Base-by-base conservation (phyloP, 2,329 filamentous ascomycete genomes). In the Ophiostoma australiae region DNA sequence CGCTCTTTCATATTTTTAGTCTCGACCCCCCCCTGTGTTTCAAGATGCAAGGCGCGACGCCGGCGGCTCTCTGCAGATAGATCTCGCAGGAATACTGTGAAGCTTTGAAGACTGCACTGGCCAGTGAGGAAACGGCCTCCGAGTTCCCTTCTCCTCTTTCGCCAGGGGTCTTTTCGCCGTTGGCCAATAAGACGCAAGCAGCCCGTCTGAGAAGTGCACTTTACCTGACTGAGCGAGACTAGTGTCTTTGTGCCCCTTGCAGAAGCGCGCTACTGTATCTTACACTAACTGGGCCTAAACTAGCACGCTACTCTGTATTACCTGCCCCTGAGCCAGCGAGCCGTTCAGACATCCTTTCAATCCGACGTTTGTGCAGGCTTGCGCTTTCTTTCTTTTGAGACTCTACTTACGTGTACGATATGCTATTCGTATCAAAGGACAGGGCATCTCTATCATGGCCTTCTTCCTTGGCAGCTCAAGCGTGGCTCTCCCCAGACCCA, bases 41-140 rank as follows among this genome's bases (percentile, higher is more conserved):
- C 68, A 71, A 68, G 48, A 65, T 17, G 70, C 39, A 68, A 71
- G 70, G 70, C 70, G 70, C 70, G 67, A 71, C 70, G 70, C 70
- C 70, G 67, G 70, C 52, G 61, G 15, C 35, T 63, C 13, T 61
- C 41, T 70, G 33, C 17, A 33, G 15, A 55, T 5, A 20, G 44
- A 48, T 48, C 69, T 67, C 10, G 31, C 20, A 69, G n/a, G 3
- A 58, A 10, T 11, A 17, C 37, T 44, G 41, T 13, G 15, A 17
- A 15, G 20, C 5, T 10, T 17, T 27, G 17, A 48, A 27, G 52
- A 20, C 44, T 17, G 52, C 20, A 63, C 17, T 63, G 58, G 27
- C 58, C 27, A 63, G 58, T 63, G 58, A 35, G 17, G 15, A 63
- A 33, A 63, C 58, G 58, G 58, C 58, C 23, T 58, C 52, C 52